A percentile compares a stretch with the other conserved stretches of the same genome.
These are phyloP conservation scores for Exophiala sp. DNA, from an alignment of 2,329 filamentous ascomycete genomes.

Conservation along the genomic window DNA sequence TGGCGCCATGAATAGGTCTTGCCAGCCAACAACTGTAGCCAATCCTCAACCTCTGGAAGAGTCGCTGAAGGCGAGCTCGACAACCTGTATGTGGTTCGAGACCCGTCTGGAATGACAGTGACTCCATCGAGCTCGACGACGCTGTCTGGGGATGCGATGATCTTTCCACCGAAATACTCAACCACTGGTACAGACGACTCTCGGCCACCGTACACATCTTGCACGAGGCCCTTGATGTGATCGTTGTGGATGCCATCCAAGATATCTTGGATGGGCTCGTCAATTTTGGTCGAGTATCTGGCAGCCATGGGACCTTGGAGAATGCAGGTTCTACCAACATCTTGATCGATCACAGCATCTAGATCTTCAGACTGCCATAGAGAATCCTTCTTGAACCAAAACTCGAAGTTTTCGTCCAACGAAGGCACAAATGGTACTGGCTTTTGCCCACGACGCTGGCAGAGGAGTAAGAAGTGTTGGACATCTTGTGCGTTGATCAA, in stretches of 20 bases:
- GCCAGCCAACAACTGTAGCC: constrained; percentile 85
- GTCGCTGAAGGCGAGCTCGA: constrained; percentile 69
- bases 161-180: constrained; percentile 93
- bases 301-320: constrained; percentile 90
- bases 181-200: constrained; percentile 73
- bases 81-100: constrained; percentile 81
- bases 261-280: constrained; percentile 94
- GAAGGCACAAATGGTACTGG: constrained; percentile 92
- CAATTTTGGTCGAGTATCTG: constrained; percentile 81
- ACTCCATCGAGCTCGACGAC: constrained; percentile 75
- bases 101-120: constrained; percentile 71
- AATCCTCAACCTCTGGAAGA: constrained; percentile 75
- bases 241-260: constrained; percentile 83
- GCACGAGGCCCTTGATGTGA: constrained; percentile 76
- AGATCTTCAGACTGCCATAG: constrained; percentile 98
- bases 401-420: constrained; percentile 97
- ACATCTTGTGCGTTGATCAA: constrained; percentile 98
- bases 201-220: constrained; percentile 75
- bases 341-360: constrained; percentile 90
- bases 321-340: constrained; percentile 94
- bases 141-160: constrained; percentile 64
- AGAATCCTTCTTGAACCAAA: constrained; percentile 99
- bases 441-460: constrained; percentile 89
- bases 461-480: constrained; percentile 91
- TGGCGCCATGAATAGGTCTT: constrained; percentile 87